Percentiles rank a stretch among this genome's conserved stretches.
These are phyloP conservation scores for Symbiotaphrina buchneri DNA, from an alignment of 495 filamentous ascomycete species.

Conservation along the genomic window DNA sequence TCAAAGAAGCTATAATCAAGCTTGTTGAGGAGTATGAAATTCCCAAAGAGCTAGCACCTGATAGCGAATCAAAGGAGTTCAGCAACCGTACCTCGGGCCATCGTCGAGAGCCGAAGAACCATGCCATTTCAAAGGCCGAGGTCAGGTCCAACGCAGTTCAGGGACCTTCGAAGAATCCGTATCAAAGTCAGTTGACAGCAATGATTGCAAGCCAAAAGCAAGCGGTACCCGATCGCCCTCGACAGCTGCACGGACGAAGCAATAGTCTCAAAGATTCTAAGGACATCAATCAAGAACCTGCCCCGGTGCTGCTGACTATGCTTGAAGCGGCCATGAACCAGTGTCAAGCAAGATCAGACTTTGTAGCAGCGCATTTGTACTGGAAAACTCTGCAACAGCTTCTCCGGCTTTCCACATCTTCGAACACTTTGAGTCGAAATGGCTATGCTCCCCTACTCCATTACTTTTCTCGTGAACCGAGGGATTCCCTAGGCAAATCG, in stretches of 20 bases:
- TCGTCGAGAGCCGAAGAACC: conserved; percentile 26
- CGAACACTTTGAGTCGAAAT: conserved; percentile 36
- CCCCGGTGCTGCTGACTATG: conserved; percentile 38
- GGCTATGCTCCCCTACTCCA: conserved; percentile 45
- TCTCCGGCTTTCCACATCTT: conserved; percentile 33
- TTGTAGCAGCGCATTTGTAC: conserved; percentile 45
- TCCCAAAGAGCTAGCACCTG: conserved; percentile 30
- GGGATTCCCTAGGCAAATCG: conserved; percentile 40
- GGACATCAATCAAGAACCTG: conserved; percentile 12
- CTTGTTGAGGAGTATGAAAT: conserved; percentile 64
- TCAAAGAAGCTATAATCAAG: conserved; percentile 63
- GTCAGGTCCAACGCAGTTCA: conserved; percentile 6
- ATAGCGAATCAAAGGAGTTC: conserved; percentile 31
- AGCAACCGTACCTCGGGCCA: conserved; percentile 35
- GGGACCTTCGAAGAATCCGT: background rate
- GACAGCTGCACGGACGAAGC: conserved; percentile 9
- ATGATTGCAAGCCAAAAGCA: conserved; percentile 10
- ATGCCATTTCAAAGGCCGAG: conserved; percentile 18
- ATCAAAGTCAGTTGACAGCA: conserved; percentile 14
- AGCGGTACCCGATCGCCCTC: conserved; percentile 8
- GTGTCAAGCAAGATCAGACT: conserved; percentile 44
- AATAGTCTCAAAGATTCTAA: conserved; percentile 9
- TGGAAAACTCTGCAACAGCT: conserved; percentile 44
- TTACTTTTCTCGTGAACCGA: conserved; percentile 43
- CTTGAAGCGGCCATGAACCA: conserved; percentile 42